Base-by-base conservation (phyloP, 441 rosid species). In the Capsella rubella region DNA sequence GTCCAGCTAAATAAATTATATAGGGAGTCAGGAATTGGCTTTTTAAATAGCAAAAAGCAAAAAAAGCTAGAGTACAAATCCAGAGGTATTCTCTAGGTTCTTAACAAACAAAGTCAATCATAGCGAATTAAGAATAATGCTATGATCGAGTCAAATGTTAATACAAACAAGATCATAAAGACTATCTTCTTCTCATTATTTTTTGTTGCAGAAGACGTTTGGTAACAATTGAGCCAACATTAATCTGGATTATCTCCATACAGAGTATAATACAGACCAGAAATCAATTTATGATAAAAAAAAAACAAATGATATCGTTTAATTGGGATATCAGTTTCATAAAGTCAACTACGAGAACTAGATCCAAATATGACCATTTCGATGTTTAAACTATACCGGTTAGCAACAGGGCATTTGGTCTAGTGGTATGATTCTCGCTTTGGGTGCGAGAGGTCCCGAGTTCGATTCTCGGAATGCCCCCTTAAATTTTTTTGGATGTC, bases 361-460 rank as follows among this genome's bases (percentile, higher is more conserved):
- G 8, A 47, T 31, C 55, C 31, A 15, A 15, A 46, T 47, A 47
- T 16, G 43, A 31, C 46, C 1, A 2, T 34, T 45, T 57, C 46
- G 50, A 14, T 8, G 1, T 34, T 25, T 6, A 13, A 35, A 49
- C 58, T 66, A 35, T 8, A 37, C 2, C 6, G 18, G 2, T 35
- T 57, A 57, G 3, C 28, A 66, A 58, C 15, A 16, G 81, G 81
- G 75, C 79, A 62, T 69, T 80, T 72, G 82, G 93, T 91, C 94
- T 91, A 87, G 92, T 90, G 90, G 93, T 86, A 91, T 87, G 92
- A 92, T 89, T 87, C 93, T 90, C 89, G 95, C 94, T 89, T 52
- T 12, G 85, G 89, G 87, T 81, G 85, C 86, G 84, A 88, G 90
- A 87, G 88, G 87, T 84, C 86, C 82, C 79, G 87, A 87, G 90